phyloP scores from a whole-genome alignment of 495 filamentous ascomycete genomes.

The Aspergillus sparsus region DNA sequence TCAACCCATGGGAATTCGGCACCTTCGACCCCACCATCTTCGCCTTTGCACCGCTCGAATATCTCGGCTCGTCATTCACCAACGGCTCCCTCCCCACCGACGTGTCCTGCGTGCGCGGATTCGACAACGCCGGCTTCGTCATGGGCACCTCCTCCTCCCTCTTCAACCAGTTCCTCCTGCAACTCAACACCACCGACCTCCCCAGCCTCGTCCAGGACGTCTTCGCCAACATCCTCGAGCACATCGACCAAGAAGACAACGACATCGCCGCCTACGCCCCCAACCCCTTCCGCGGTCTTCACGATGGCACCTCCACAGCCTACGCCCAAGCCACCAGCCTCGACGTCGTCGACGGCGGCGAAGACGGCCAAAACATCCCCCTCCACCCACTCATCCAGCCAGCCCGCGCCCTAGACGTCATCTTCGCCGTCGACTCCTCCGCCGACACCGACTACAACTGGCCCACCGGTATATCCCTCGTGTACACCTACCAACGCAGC shows the following conservation, averaged over 20 bases:
- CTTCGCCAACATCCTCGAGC: conserved; percentile 47
- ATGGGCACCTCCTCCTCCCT: conserved; percentile 38
- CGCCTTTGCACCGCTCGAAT: conserved; percentile 44
- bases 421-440: conserved; percentile 79
- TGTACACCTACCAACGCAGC: conserved; percentile 69
- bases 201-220: conserved; percentile 18
- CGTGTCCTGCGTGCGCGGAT: conserved; percentile 41
- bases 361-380: conserved; percentile 78
- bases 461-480: conserved; percentile 76
- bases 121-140: conserved; percentile 54
- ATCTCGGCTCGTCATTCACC: conserved; percentile 44
- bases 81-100: conserved; percentile 30
- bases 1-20: conserved; percentile 51
- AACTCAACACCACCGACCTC: no score
- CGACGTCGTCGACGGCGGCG: conserved; percentile 81
- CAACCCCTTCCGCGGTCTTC: conserved; percentile 76
- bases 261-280: conserved; percentile 72
- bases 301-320: conserved; percentile 55
- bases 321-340: conserved; percentile 54
- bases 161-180: no score
- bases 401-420: conserved; percentile 69
- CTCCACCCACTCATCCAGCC: conserved; percentile 76
- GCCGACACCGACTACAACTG: conserved; percentile 60
- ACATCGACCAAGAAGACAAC: conserved; percentile 50
- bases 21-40: conserved; percentile 43